Percentiles rank a stretch among this genome's conserved stretches.
phyloP scores from a whole-genome alignment of 2,329 filamentous ascomycete species.

The Sarocladiaceae sp. region DNA sequence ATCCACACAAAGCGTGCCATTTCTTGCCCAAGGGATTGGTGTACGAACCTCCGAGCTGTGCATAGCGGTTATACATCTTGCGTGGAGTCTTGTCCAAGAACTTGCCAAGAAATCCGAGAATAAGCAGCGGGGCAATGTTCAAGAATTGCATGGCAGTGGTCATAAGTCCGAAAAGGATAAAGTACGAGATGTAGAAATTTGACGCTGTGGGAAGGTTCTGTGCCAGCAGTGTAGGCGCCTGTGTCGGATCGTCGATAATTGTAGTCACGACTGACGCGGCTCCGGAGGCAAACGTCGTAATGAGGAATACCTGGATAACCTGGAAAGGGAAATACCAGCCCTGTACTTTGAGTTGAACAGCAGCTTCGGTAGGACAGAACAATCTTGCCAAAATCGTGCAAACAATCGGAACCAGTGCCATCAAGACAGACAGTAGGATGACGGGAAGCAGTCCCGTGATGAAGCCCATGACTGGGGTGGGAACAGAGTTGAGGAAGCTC shows the following conservation, averaged over 20 bases:
- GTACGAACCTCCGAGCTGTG: slow-evolving; percentile 25
- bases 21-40: slow-evolving; percentile 66
- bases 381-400: slow-evolving; percentile 70
- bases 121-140: neutral
- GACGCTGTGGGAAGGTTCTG: slow-evolving; percentile 74
- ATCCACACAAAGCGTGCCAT: too few species aligned
- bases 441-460: slow-evolving; percentile 75
- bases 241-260: slow-evolving; percentile 59
- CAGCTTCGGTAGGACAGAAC: slow-evolving; percentile 73
- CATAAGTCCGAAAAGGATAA: slow-evolving; percentile 65
- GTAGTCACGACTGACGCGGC: slow-evolving; percentile 65
- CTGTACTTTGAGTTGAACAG: slow-evolving; percentile 49
- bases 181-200: slow-evolving; percentile 93
- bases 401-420: slow-evolving; percentile 74
- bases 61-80: neutral
- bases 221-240: slow-evolving; percentile 62
- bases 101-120: neutral
- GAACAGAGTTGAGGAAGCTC: slow-evolving; percentile 65
- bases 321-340: slow-evolving; percentile 89
- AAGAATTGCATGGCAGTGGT: neutral
- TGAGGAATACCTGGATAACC: slow-evolving; percentile 85
- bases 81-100: neutral
- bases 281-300: slow-evolving; percentile 77
- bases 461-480: slow-evolving; percentile 63
- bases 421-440: slow-evolving; percentile 68